Conservation (phyloP, 176 grass and related monocot species). For the Oryza coarctata region DNA sequence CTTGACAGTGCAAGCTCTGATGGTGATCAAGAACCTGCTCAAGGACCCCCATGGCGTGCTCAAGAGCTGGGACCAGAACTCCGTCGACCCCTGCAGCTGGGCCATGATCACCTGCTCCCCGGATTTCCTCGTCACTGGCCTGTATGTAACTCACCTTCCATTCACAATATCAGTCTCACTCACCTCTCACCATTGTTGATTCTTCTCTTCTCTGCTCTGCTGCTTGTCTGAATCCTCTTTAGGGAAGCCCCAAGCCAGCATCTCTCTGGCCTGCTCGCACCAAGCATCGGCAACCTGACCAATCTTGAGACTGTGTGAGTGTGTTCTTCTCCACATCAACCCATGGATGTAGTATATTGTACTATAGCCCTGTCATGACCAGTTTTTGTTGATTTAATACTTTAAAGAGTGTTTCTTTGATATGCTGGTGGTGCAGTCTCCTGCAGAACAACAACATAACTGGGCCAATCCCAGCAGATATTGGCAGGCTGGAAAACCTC, state of each 20-base stretch:
- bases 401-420: background rate
- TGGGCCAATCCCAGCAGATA: constrained; percentile 66
- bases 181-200: background rate
- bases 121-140: constrained; percentile 50
- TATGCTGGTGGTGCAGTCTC: constrained; percentile 44
- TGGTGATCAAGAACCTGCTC: constrained; percentile 74
- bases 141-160: constrained; percentile 36
- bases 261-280: constrained; percentile 76
- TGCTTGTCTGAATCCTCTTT: constrained; percentile 17
- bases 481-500: constrained; percentile 74
- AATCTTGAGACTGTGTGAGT: constrained; percentile 78
- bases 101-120: constrained; percentile 70
- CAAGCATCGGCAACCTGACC: constrained; percentile 71
- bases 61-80: constrained; percentile 82
- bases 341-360: background rate
- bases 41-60: constrained; percentile 74
- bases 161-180: background rate
- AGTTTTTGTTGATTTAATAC: background rate
- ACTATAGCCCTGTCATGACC: background rate
- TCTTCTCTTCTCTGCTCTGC: background rate
- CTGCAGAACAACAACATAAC: constrained; percentile 93
- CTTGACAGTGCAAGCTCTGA: constrained; percentile 76
- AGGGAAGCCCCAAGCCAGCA: constrained; percentile 70
- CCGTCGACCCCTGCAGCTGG: constrained; percentile 94
- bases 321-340: background rate